Conservation (phyloP, 1,284 basidiomycete genomes). For the Cronartium quercuum region DNA sequence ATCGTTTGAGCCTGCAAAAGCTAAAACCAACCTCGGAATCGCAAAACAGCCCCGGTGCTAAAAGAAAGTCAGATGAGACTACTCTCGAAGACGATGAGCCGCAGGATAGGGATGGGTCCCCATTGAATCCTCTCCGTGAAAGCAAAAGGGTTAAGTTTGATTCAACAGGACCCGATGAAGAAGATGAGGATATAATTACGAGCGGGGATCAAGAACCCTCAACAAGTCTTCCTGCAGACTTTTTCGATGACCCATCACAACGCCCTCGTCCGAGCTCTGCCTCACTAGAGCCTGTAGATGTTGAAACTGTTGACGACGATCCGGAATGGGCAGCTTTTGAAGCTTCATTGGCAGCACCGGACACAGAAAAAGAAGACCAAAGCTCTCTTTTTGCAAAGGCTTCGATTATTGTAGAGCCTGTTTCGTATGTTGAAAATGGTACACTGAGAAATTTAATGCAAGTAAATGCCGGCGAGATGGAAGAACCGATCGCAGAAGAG, state of each 20-base stretch:
- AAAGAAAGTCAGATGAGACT: conserved; percentile 15
- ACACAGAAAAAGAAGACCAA: conserved; percentile 62
- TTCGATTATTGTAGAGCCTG: conserved; percentile 43
- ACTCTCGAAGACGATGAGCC: not conserved
- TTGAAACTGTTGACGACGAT: conserved; percentile 6
- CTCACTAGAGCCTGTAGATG: not conserved
- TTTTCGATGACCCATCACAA: conserved; percentile 34
- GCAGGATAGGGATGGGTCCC: not conserved
- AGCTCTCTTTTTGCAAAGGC: conserved; percentile 45
- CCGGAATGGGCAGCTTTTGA: conserved; percentile 36
- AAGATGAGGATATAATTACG: not conserved
- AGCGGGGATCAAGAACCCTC: not conserved
- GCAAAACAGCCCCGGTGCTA: not conserved
- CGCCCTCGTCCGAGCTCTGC: not conserved
- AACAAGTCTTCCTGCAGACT: conserved; percentile 15
- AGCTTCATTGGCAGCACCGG: conserved; percentile 57
- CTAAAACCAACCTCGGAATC: not conserved
- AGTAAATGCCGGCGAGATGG: conserved; percentile 70
- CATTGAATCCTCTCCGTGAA: not conserved
- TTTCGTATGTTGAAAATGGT: conserved; percentile 13
- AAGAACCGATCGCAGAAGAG: conserved; percentile 57
- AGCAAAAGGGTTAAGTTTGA: conserved; percentile 22
- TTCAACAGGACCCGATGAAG: not conserved
- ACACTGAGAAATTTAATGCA: conserved; percentile 34
- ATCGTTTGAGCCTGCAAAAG: conserved; percentile 27